Evolutionary conservation across 148 eudicot genomes (phyloP).

Genomic region (Suaeda aralocaspica): DNA sequence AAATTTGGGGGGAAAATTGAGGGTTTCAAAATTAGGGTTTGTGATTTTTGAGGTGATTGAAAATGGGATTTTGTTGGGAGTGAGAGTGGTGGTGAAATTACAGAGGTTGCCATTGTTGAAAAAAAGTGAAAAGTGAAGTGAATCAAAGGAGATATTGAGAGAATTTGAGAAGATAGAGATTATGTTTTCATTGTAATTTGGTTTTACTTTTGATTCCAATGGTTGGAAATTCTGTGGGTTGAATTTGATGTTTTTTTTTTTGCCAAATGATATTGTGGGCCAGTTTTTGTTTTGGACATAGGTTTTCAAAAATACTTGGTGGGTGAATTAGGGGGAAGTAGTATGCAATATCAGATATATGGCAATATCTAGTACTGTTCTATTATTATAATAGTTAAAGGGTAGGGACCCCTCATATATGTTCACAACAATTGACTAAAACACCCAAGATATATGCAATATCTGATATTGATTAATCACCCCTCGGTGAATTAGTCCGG

Average conservation of each 20-base stretch:
- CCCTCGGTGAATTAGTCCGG: too few relatives aligned
- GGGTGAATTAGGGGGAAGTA: too few relatives aligned
- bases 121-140: neutral
- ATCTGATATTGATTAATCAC: too few relatives aligned
- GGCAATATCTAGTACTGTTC: too few relatives aligned
- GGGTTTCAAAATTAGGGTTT: conserved; percentile 6
- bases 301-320: too few relatives aligned
- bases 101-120: conserved; percentile 22
- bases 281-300: too few relatives aligned
- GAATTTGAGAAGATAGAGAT: neutral
- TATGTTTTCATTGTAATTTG: neutral
- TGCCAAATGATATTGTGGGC: neutral
- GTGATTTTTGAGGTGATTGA: conserved; percentile 11
- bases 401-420: too few relatives aligned
- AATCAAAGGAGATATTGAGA: neutral
- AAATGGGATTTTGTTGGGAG: neutral
- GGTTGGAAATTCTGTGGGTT: neutral
- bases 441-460: too few relatives aligned
- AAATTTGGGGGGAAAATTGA: conserved; percentile 6
- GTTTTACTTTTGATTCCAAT: neutral
- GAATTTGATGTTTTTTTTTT: neutral
- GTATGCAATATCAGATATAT: too few relatives aligned
- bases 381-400: too few relatives aligned
- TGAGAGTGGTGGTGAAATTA: conserved; percentile 22
- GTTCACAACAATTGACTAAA: too few relatives aligned